A percentile compares a stretch with the other conserved stretches of the same genome.
Evolutionary conservation across 2,329 filamentous ascomycete genomes (phyloP).

Genomic region (Periconia sp.): DNA sequence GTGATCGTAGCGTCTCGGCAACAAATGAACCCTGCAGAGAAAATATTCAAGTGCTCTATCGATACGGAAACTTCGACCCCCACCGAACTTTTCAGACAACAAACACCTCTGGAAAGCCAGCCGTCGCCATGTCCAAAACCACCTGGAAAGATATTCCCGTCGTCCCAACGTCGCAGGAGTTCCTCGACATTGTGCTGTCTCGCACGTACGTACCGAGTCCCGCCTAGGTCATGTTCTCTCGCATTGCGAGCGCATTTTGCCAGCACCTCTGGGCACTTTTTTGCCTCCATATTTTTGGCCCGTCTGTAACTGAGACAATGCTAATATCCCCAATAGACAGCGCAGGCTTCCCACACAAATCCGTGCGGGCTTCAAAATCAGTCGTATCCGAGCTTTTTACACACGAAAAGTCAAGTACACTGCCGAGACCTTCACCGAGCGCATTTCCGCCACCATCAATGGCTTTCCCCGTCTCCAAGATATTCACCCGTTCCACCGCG

Average conservation of each 20-base stretch:
- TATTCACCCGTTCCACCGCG: conserved; percentile 89
- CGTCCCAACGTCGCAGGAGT: conserved; percentile 90
- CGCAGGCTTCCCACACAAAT: conserved; percentile 93
- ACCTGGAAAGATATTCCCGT: conserved; percentile 70
- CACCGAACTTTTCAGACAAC: conserved; percentile 5
- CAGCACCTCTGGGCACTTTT: conserved; percentile 12
- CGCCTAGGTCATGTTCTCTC: neutral
- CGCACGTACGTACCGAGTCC: conserved; percentile 47
- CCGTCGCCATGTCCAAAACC: conserved; percentile 38
- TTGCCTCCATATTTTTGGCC: neutral
- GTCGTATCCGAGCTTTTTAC: conserved; percentile 93
- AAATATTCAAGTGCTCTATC: conserved; percentile 1
- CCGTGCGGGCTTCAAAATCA: conserved; percentile 92
- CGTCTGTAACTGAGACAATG: neutral
- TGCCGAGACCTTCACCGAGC: conserved; percentile 93
- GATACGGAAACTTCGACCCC: neutral
- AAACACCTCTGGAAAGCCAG: conserved; percentile 4
- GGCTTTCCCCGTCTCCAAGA: conserved; percentile 87
- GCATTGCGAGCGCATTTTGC: conserved; percentile 6
- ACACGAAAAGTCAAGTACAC: conserved; percentile 94
- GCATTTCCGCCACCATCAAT: conserved; percentile 86
- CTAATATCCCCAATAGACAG: conserved; percentile 62
- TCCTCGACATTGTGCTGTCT: conserved; percentile 94
- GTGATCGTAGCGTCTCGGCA: conserved; percentile 1
- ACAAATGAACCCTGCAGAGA: neutral